Base-by-base conservation (phyloP, 495 filamentous ascomycete species). In the Hypoxylon intermedium region DNA sequence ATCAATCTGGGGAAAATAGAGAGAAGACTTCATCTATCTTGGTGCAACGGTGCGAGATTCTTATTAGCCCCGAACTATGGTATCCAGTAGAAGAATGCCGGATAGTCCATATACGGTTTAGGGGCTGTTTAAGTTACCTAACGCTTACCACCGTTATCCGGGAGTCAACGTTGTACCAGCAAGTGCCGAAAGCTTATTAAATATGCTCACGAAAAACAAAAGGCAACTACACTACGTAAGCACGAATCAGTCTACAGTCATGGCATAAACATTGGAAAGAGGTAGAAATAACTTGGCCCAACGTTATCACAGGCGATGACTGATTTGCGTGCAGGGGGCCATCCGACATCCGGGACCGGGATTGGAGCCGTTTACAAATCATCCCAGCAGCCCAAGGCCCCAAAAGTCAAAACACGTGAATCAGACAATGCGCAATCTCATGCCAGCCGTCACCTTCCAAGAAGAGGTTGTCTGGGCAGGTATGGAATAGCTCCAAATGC, bases 51-150 rank as follows among this genome's bases (percentile, higher is more conserved):
- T 44, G 15, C 21, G 19, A 13, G 31, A 33, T 43, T 7, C 18
- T n/a, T 9, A 53, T 49, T 44, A 61, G 38, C 28, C 38, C 36
- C 12, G n/a, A n/a, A 34, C 36, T 15, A 38, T 15, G 36, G 36
- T 38, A 38, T 38, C 36, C 36, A 38, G 36, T 38, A 33, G 37
- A 50, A 28, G 34, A 60, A 47, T 53, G 34, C 41, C 42, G 57
- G 41, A n/a, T 41, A 43, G 45, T 47, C 33, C 57, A 36, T 60
- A 16, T 53, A 60, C 18, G 34, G 34, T 40, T 41, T 47, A 60
- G 42, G n/a, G n/a, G 13, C 2, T 40, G 36, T 53, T 58, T 50
- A 43, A 58, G 42, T 64, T 58, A 54, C 60, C 60, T 58, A 64
- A 64, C 49, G 28, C 20, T 21, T 47, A 18, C 2, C 9, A 12